Percentiles rank a stretch among this genome's conserved stretches.
These are phyloP conservation scores for Vanderwaltozyma tropicalis DNA, from an alignment of 805 yeast genomes.

Conservation along the genomic window DNA sequence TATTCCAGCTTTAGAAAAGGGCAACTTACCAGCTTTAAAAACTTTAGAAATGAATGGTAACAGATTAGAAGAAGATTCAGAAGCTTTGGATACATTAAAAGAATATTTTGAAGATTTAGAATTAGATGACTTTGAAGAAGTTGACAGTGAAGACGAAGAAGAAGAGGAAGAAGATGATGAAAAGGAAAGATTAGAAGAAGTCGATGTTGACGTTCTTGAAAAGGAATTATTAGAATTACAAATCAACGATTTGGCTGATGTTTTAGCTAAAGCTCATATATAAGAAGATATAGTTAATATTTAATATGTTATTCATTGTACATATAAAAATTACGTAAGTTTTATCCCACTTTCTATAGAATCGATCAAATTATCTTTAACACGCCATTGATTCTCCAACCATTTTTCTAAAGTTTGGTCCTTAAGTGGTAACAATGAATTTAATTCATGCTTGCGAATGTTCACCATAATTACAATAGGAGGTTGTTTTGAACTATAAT, in stretches of 20 bases:
- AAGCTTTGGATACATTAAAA: slow-evolving; percentile 48
- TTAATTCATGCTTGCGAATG: slow-evolving; percentile 31
- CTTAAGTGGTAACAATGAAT: slow-evolving; percentile 41
- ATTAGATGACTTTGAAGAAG: slow-evolving; percentile 88
- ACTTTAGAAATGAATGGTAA: slow-evolving; percentile 85
- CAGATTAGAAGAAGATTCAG: slow-evolving; percentile 81
- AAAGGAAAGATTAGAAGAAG: slow-evolving; percentile 39
- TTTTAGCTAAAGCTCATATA: slow-evolving; percentile 47
- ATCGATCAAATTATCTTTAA: slow-evolving; percentile 47
- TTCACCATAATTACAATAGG: slow-evolving; percentile 36
- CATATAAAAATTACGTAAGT: slow-evolving; percentile 3
- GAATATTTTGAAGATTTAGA: slow-evolving; percentile 77
- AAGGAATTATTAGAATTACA: slow-evolving; percentile 34
- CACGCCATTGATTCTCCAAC: slow-evolving; percentile 65
- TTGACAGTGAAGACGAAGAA: slow-evolving; percentile 45
- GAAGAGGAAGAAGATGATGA: slow-evolving; percentile 32
- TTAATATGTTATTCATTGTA: not conserved
- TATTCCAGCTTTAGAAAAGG: slow-evolving; percentile 42
- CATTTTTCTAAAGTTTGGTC: slow-evolving; percentile 56
- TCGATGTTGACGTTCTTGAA: slow-evolving; percentile 34
- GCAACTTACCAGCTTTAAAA: slow-evolving; percentile 50
- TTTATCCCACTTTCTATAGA: slow-evolving; percentile 30
- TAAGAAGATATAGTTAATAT: not conserved
- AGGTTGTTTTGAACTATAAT: not conserved
- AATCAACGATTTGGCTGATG: slow-evolving; percentile 40